Conservation (phyloP, 495 filamentous ascomycete species). For the Saxophila tyrrhenica region DNA sequence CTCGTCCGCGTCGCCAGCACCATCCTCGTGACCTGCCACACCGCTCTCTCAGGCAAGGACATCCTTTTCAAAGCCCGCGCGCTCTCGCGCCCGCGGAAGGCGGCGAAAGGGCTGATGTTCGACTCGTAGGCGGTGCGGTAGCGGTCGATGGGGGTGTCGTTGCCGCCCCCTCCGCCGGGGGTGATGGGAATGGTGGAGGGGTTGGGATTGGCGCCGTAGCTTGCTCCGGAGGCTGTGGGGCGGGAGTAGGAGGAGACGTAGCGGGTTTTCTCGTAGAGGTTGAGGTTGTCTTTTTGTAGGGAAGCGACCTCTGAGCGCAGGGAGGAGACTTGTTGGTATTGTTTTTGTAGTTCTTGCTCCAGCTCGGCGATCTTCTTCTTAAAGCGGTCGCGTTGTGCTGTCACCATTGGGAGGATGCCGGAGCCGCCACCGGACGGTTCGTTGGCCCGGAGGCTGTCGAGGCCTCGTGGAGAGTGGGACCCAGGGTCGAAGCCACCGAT, state of each 20-base stretch:
- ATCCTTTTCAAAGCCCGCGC: slow-evolving; percentile 90
- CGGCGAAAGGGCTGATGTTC: slow-evolving; percentile 89
- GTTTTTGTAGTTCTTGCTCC: slow-evolving; percentile 78
- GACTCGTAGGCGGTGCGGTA: slow-evolving; percentile 92
- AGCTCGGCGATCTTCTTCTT: slow-evolving; percentile 90
- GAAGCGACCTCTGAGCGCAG: slow-evolving; percentile 84
- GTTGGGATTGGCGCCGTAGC: slow-evolving; percentile 63
- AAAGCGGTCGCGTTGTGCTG: slow-evolving; percentile 94
- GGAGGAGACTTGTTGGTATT: slow-evolving; percentile 69
- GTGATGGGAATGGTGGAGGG: slow-evolving; percentile 51
- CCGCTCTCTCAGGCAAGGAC: slow-evolving; percentile 76
- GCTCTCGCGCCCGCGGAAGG: slow-evolving; percentile 83
- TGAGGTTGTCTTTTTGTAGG: slow-evolving; percentile 90
- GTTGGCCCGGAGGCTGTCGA: slow-evolving; percentile 50
- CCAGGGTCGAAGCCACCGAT: slow-evolving; percentile 84
- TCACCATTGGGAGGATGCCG: slow-evolving; percentile 94
- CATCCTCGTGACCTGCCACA: slow-evolving; percentile 83
- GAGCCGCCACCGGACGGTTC: slow-evolving; percentile 70
- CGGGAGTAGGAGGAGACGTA: slow-evolving; percentile 90
- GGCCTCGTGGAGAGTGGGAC: slow-evolving; percentile 30
- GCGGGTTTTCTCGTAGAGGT: slow-evolving; percentile 94
- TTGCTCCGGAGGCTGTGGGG: slow-evolving; percentile 50
- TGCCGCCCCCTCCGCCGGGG: slow-evolving; percentile 24
- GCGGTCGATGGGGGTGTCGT: slow-evolving; percentile 56
- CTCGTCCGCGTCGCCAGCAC: slow-evolving; percentile 83